Percentiles rank a stretch among this genome's conserved stretches.
phyloP scores from a whole-genome alignment of 2,329 filamentous ascomycete species.

The Ploettnerulaceae sp. region DNA sequence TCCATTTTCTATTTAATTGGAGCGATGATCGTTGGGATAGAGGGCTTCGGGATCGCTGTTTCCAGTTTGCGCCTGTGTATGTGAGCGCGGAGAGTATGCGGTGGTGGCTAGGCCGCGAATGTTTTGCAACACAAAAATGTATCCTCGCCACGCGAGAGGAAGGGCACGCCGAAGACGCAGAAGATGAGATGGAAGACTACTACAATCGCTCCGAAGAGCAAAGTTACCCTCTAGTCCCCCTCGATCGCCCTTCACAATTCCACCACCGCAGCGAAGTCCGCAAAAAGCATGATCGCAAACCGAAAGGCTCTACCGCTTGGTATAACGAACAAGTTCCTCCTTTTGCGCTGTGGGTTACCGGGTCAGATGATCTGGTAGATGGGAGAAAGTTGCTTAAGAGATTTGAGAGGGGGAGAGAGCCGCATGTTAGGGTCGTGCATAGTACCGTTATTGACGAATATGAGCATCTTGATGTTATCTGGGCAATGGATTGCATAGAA shows the following conservation, averaged over 20 bases:
- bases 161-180: conserved; percentile 53
- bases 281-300: conserved; percentile 35
- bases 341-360: conserved; percentile 83
- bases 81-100: conserved; percentile 86
- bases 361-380: conserved; percentile 79
- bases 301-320: conserved; percentile 63
- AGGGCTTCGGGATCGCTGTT: conserved; percentile 73
- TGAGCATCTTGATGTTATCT: conserved; percentile 91
- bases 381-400: conserved; percentile 68
- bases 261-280: conserved; percentile 26
- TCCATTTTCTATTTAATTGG: conserved; percentile 88
- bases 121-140: conserved; percentile 80
- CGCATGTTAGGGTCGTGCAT: conserved; percentile 75
- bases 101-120: conserved; percentile 90
- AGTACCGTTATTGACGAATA: conserved; percentile 79
- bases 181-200: conserved; percentile 35
- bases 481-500: conserved; percentile 84
- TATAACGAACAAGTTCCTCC: conserved; percentile 76
- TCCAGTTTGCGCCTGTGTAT: conserved; percentile 88
- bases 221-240: background rate
- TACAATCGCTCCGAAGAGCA: conserved; percentile 5
- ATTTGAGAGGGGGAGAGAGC: conserved; percentile 73
- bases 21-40: conserved; percentile 80
- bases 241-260: background rate
- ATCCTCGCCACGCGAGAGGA: conserved; percentile 77